Percentiles rank a stretch among this genome's conserved stretches.
Conservation (phyloP, 106 monocot species). For the Amphibolis antarctica region DNA sequence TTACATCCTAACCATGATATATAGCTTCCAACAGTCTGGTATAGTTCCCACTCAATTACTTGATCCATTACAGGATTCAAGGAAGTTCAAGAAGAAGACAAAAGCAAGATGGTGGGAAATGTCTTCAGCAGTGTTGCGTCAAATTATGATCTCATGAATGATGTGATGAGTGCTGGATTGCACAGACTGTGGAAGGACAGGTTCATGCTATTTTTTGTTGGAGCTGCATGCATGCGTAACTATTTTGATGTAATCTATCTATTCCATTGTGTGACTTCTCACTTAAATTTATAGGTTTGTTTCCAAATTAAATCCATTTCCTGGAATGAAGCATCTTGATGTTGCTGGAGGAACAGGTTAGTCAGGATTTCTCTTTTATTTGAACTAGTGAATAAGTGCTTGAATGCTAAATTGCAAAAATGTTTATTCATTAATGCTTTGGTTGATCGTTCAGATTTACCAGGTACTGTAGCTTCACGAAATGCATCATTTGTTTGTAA, state of each 20-base stretch:
- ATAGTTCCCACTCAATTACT: background rate
- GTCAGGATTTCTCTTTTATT: background rate
- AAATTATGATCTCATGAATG: constrained; percentile 96
- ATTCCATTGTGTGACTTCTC: background rate
- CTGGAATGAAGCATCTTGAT: constrained; percentile 99
- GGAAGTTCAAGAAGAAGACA: constrained; percentile 79
- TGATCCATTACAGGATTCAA: constrained; percentile 49
- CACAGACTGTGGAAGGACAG: constrained; percentile 96
- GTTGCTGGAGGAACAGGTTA: constrained; percentile 91
- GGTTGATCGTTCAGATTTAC: too few relatives aligned
- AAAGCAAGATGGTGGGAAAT: constrained; percentile 83
- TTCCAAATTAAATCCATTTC: constrained; percentile 78
- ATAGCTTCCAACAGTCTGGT: background rate
- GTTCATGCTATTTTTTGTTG: constrained; percentile 14
- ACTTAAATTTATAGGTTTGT: constrained; percentile 35
- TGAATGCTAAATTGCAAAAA: too few relatives aligned
- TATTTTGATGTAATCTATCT: background rate
- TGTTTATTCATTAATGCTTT: too few relatives aligned
- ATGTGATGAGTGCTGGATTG: constrained; percentile 85
- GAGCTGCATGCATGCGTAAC: background rate
- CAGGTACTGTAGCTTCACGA: too few relatives aligned
- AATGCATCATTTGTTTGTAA: too few relatives aligned
- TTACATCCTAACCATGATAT: background rate
- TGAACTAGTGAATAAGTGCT: too few relatives aligned
- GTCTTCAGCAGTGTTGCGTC: constrained; percentile 91